These are phyloP conservation scores for Solanum dulcamara DNA, from an alignment of 257 asterid genomes.

Conservation along the genomic window DNA sequence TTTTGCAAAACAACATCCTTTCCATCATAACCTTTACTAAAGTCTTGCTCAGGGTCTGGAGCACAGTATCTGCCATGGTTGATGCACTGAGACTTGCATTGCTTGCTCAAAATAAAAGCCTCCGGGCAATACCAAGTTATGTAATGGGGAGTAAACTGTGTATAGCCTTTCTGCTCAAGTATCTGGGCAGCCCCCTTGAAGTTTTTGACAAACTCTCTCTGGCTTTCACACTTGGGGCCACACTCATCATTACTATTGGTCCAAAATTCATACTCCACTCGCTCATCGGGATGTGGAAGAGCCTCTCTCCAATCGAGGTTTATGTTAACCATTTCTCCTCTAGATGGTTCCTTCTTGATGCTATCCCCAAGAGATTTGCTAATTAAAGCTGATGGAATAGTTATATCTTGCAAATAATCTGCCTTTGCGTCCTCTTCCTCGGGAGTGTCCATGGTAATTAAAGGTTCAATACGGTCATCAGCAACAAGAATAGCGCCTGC, in stretches of 20 bases:
- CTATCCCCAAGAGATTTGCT: conserved; percentile 75
- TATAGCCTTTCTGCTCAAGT: conserved; percentile 79
- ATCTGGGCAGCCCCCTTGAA: conserved; percentile 95
- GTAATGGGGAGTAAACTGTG: conserved; percentile 41
- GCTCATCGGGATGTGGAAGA: conserved; percentile 93
- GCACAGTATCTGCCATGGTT: conserved; percentile 69
- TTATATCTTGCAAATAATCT: conserved; percentile 63
- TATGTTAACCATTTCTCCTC: conserved; percentile 61
- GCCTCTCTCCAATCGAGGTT: conserved; percentile 93
- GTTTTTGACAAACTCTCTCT: conserved; percentile 53
- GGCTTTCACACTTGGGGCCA: conserved; percentile 85
- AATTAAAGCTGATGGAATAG: conserved; percentile 77
- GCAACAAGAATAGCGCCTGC: conserved; percentile 93
- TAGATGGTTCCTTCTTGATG: conserved; percentile 47
- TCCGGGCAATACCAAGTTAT: conserved; percentile 73
- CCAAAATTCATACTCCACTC: conserved; percentile 93
- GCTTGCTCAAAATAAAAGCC: conserved; percentile 51
- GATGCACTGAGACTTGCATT: conserved; percentile 71
- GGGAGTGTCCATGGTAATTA: conserved; percentile 90
- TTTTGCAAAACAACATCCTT: conserved; percentile 56
- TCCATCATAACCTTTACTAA: conserved; percentile 59
- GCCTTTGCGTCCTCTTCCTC: conserved; percentile 52
- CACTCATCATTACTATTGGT: conserved; percentile 87
- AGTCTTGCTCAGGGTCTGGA: conserved; percentile 73
- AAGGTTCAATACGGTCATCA: conserved; percentile 63